These are phyloP conservation scores for Pseudocercospora ulei DNA, from an alignment of 2,329 filamentous ascomycete species.

Conservation along the genomic window DNA sequence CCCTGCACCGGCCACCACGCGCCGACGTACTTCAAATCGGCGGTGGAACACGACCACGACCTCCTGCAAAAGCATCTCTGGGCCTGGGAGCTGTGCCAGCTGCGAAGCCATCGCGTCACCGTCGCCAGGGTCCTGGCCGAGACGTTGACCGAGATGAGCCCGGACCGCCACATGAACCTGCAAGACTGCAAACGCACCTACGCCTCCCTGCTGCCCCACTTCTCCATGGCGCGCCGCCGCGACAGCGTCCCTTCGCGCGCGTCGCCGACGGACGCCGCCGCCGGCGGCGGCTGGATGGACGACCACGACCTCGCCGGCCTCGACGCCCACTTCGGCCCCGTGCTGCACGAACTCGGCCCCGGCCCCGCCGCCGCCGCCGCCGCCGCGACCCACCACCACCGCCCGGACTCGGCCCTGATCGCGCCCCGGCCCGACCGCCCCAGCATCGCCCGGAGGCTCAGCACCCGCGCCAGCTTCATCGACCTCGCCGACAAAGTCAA, in stretches of 20 bases:
- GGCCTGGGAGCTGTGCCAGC: constrained; percentile 23
- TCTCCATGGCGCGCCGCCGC: constrained; percentile 15
- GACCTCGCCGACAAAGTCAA: too few species aligned
- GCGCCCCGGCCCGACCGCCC: too few species aligned
- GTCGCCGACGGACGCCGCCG: not conserved
- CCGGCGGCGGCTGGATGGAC: constrained; percentile 3
- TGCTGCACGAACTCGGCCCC: constrained; percentile 18
- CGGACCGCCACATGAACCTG: constrained; percentile 17
- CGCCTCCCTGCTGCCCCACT: constrained; percentile 19
- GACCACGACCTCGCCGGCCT: constrained; percentile 9
- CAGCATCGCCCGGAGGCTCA: too few species aligned
- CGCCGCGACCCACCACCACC: too few species aligned
- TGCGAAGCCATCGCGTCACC: constrained; percentile 18
- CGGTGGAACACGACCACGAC: constrained; percentile 18
- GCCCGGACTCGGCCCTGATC: not conserved
- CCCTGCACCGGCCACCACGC: constrained; percentile 23
- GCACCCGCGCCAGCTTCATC: too few species aligned
- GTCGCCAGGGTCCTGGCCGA: constrained; percentile 20
- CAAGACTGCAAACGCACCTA: constrained; percentile 19
- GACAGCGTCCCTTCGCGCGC: constrained; percentile 10
- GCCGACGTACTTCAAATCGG: constrained; percentile 21
- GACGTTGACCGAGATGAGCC: constrained; percentile 12
- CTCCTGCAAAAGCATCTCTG: constrained; percentile 24
- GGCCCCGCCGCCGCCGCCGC: too few species aligned
- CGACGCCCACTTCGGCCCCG: constrained; percentile 18